Base-by-base conservation (phyloP, 768 basidiomycete species). In the Termitomyces sp. region DNA sequence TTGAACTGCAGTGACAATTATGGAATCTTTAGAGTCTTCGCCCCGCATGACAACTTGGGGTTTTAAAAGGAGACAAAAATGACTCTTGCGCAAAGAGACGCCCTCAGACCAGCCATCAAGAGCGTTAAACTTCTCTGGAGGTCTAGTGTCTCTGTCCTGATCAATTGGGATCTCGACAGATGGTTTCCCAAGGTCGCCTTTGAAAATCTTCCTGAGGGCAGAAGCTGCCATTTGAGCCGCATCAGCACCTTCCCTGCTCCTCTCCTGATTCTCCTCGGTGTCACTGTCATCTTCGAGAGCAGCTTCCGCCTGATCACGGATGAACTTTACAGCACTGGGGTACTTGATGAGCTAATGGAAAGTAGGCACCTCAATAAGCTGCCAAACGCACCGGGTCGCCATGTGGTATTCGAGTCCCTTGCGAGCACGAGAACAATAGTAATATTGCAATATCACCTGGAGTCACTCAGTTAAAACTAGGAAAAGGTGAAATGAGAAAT, bases 391-490 rank as follows among this genome's bases (percentile, higher is more conserved):
- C 89, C 88, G 85, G 13, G 91, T 86, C 9, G 94, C 91, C 82
- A 95, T 85, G 69, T 94, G 90, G 69, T 95, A 96, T 71, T 95
- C 93, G 56, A 91, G 84, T 20, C 91, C 90, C 65, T 84, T 81
- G 45, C 92, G 81, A 28, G 87, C 83, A 50, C 87, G 82, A 40
- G 88, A 91, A 67, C 90, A 90, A 69, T 91, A 89, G 67, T 93
- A 96, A 73, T 97, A 97, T 69, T 90, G 88, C 75, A 91, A 83
- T 72, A 95, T 80, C 61, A 96, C 86, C 90, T 96, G 68, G 55
- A 63, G 6, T 13, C 62, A 55, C 64, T 66, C 61, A 71, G 63
- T 46, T 60, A 60, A 9, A 28, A 11, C 35, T n/a, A 22, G 35
- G 9, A 9, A 38, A 46, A 35, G 40, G 16, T 32, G n/a, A 58